phyloP scores from a whole-genome alignment of 1,139 yeast genomes.

The Taphrina wiesneri region DNA sequence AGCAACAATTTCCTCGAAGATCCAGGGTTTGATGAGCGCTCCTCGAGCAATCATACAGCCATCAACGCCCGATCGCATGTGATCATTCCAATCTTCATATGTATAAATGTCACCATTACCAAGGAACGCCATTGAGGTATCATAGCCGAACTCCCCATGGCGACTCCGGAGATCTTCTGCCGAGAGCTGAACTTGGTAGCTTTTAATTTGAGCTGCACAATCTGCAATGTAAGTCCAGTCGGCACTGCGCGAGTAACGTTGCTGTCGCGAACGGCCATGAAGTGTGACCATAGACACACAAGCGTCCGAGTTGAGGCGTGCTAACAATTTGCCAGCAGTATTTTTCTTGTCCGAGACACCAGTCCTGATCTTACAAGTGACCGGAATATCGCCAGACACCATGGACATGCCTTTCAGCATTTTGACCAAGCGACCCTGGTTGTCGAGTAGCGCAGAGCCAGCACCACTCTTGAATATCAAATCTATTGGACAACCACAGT shows the following conservation, averaged over 20 bases:
- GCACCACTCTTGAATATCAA: constrained; percentile 71
- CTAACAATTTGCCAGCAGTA: constrained; percentile 74
- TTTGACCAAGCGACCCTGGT: constrained; percentile 75
- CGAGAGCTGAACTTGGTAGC: constrained; percentile 20
- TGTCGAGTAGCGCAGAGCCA: constrained; percentile 90
- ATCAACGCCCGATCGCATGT: constrained; percentile 73
- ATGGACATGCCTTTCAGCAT: constrained; percentile 86
- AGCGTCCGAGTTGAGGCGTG: constrained; percentile 69
- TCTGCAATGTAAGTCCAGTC: constrained; percentile 88
- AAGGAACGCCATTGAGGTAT: constrained; percentile 51
- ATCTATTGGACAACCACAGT: constrained; percentile 98
- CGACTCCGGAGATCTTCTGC: constrained; percentile 14
- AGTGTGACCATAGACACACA: constrained; percentile 88
- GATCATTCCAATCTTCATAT: constrained; percentile 83
- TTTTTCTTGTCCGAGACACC: constrained; percentile 85
- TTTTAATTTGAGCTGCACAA: constrained; percentile 39
- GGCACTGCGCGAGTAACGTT: constrained; percentile 84
- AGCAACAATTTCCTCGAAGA: constrained; percentile 89
- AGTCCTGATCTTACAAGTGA: constrained; percentile 87
- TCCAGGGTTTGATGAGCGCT: constrained; percentile 97
- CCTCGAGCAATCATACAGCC: constrained; percentile 98
- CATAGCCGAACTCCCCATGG: constrained; percentile 47
- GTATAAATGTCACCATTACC: constrained; percentile 95
- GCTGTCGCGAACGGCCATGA: constrained; percentile 96
- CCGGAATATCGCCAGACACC: constrained; percentile 83